Conservation (phyloP, 768 basidiomycete genomes). For the Russula dissimulans region DNA sequence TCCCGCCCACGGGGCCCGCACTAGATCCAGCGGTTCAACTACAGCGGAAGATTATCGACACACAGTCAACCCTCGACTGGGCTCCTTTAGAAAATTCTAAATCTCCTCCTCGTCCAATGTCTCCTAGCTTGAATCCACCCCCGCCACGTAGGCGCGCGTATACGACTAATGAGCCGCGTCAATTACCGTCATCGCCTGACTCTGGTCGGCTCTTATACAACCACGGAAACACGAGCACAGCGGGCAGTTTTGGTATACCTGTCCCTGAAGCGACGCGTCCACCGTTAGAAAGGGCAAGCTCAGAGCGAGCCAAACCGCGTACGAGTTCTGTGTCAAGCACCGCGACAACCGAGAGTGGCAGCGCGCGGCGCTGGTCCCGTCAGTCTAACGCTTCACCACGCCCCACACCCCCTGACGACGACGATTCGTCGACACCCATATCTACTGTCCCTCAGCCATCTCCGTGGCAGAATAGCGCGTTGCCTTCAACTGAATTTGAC, state of each 20-base stretch:
- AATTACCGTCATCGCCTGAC: constrained; percentile 6
- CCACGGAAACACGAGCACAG: constrained; percentile 28
- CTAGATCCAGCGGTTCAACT: constrained; percentile 1
- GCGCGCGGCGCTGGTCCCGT: constrained; percentile 28
- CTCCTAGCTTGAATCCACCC: constrained; percentile 26
- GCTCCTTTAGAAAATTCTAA: neutral
- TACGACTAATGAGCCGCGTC: constrained; percentile 22
- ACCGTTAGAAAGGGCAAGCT: constrained; percentile 11
- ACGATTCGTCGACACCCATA: constrained; percentile 47
- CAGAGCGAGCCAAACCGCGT: constrained; percentile 19
- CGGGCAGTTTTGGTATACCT: constrained; percentile 29
- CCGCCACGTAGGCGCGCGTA: constrained; percentile 26
- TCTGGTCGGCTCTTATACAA: constrained; percentile 20
- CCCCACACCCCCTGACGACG: constrained; percentile 49
- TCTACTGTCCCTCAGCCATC: constrained; percentile 22
- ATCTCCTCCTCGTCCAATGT: constrained; percentile 21
- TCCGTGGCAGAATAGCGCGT: constrained; percentile 17
- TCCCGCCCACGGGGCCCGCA: constrained; percentile 12
- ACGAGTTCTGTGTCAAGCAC: constrained; percentile 13
- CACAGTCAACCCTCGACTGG: constrained; percentile 18
- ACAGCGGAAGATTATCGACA: constrained; percentile 19
- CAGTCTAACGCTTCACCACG: constrained; percentile 37
- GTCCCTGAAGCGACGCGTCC: neutral
- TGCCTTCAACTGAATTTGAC: constrained; percentile 9
- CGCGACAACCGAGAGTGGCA: constrained; percentile 13